A percentile compares a stretch with the other conserved stretches of the same genome.
phyloP scores from a whole-genome alignment of 495 filamentous ascomycete genomes.

The Tuber brumale region DNA sequence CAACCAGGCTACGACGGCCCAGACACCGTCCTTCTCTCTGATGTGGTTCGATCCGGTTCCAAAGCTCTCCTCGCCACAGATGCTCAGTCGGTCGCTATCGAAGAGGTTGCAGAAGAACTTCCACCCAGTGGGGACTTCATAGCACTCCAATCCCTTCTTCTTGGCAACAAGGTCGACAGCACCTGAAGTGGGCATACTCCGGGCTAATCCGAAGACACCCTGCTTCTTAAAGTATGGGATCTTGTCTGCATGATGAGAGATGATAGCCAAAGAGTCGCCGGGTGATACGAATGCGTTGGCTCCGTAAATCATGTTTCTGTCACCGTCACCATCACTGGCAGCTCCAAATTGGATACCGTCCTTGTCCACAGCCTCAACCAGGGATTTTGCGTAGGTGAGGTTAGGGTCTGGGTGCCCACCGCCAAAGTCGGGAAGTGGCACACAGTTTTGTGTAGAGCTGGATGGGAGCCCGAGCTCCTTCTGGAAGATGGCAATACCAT shows the following conservation, averaged over 20 bases:
- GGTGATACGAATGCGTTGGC: conserved; percentile 94
- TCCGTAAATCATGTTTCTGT: conserved; percentile 99
- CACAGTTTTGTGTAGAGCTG: conserved; percentile 85
- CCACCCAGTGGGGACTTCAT: conserved; percentile 98
- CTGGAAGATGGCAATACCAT: conserved; percentile 90
- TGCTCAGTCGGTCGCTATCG: conserved; percentile 94
- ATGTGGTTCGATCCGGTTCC: conserved; percentile 99
- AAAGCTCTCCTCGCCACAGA: conserved; percentile 97
- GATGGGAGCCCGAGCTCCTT: conserved; percentile 73
- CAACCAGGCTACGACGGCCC: conserved; percentile 95
- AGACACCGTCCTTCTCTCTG: conserved; percentile 95
- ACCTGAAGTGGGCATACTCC: conserved; percentile 93
- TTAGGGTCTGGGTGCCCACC: conserved; percentile 98
- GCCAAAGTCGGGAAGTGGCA: conserved; percentile 86
- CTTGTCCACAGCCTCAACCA: conserved; percentile 89
- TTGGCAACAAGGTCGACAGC: conserved; percentile 92
- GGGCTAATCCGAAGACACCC: conserved; percentile 88
- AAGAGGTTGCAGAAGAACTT: conserved; percentile 99
- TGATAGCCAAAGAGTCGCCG: conserved; percentile 93
- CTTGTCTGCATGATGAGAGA: conserved; percentile 86
- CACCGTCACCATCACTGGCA: conserved; percentile 91
- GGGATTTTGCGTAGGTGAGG: conserved; percentile 91
- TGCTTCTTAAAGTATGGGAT: conserved; percentile 98
- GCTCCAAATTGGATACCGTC: conserved; percentile 90
- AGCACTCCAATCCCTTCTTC: conserved; percentile 82